Base-by-base conservation (phyloP, 305 asterid genomes). In the Coffea humblotiana region DNA sequence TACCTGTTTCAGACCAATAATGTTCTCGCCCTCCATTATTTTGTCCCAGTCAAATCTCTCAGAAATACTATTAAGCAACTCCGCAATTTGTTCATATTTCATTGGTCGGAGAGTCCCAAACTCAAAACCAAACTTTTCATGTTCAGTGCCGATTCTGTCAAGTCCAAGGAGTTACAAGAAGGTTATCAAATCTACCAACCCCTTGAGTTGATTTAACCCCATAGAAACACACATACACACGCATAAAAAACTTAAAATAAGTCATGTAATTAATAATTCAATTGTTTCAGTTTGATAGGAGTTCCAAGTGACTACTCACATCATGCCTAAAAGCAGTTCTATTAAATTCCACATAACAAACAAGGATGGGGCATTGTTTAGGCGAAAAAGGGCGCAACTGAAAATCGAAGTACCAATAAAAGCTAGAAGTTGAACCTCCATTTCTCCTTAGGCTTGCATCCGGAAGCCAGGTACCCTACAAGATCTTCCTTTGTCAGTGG, bases 11-110 rank as follows among this genome's bases (percentile, higher is more conserved):
- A 95, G 93, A 81, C 98, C 99, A 87, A 95, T 95, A 79, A 94
- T 90, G 75, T 90, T 72, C 77, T 94, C 96, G 71, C 92, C 98
- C 84, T 95, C 98, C 98, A 94, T 90, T 82, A 95, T 82, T 87
- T 91, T 95, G 29, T 94, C 98, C 97, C 99, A 95, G 67, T 89
- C 97, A 92, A 95, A 95, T 88, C 98, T 92, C 93, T 95, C 98
- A 43, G 97, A 91, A 81, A 95, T 91, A 82, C 90, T 85, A 78
- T 91, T 84, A 72, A 95, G 97, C 82, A 95, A 90, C 85, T 94
- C 97, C n/a, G 95, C 87, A 77, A 95, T 95, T 84, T 95, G 99
- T 67, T 91, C 91, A 79, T 95, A 93, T 79, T 89, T 92, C 93
- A 93, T 92, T 78, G 99, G 98, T 67, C 73, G 84, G 77, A 95